Base-by-base conservation (phyloP, 1,139 yeast species). In the Chernovozyma aurita region DNA sequence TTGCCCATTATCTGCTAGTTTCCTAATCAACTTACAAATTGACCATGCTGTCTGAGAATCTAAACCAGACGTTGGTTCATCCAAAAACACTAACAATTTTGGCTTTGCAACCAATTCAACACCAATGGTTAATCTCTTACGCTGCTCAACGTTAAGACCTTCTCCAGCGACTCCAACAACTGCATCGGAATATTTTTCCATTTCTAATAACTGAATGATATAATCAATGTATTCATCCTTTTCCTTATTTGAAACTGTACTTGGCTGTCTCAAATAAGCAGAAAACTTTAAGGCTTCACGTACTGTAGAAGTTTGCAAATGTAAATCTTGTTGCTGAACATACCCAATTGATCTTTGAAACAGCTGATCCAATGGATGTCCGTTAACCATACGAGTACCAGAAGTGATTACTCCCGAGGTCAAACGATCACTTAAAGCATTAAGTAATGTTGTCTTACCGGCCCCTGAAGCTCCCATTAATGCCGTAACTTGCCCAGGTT, bases 391-490 rank as follows among this genome's bases (percentile, higher is more conserved):
- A 71, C 85, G 76, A 42, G 73, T 71, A 53, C 94, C 94, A 36
- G 55, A 61, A 30, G 87, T 73, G 33, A 84, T 82, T 32, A 80
- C 80, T 61, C 94, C 94, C 69, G 77, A 74, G 17, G 88, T 82
- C 27, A 82, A 82, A 60, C 95, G 78, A 47, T 80, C 81, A 21
- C 92, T 86, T 45, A 84, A 67, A 43, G 85, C 84, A 61, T 84
- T 87, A 42, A 85, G 65, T 32, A 61, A 52, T 1, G 94, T 84
- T 13, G 94, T 85, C 54, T 84, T 84, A 66, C 94, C 94, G 35
- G 94, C 94, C 61, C 95, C 95, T 17, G 94, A 82, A 16, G 90
- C 84, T 46, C 95, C 95, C 94, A 85, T 83, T 30, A 83, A 52
- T 14, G 65, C 65, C 21, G 65, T 61, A 39, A 61, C 49, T 42